These are phyloP conservation scores for Picea sitchensis DNA, from an alignment of 75 land plant genomes.

Conservation along the genomic window DNA sequence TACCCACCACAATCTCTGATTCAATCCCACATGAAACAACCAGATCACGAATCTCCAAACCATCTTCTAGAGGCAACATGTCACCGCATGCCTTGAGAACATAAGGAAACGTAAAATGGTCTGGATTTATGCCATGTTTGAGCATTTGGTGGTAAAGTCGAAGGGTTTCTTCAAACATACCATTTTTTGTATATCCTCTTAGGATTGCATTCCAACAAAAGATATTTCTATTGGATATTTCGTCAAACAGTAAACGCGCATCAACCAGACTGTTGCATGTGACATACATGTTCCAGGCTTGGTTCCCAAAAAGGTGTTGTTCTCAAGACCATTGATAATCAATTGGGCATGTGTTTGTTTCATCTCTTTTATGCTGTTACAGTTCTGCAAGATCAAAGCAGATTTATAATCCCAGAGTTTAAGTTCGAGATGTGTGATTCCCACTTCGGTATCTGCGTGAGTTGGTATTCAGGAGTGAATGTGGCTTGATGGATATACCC, in stretches of 20 bases:
- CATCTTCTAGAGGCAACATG: conserved; percentile 33
- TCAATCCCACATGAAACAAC: too few relatives aligned
- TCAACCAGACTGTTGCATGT: conserved; percentile 19
- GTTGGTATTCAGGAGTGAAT: too few relatives aligned
- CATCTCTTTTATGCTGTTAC: conserved; percentile 19
- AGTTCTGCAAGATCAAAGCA: conserved; percentile 47
- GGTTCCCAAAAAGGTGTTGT: conserved; percentile 27
- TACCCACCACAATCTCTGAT: too few relatives aligned
- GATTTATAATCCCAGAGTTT: neutral
- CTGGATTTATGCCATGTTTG: conserved; percentile 54
- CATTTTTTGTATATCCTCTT: conserved; percentile 50
- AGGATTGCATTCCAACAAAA: conserved; percentile 67
- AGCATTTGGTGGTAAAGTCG: conserved; percentile 60
- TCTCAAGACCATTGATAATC: conserved; percentile 30
- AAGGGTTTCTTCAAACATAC: conserved; percentile 49
- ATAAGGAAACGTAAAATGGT: conserved; percentile 48
- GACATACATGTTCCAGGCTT: conserved; percentile 49
- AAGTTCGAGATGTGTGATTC: too few relatives aligned
- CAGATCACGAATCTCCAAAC: conserved; percentile 37
- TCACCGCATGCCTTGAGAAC: conserved; percentile 62
- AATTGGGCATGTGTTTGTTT: conserved; percentile 48
- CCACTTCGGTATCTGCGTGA: too few relatives aligned
- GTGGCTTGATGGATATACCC: too few relatives aligned
- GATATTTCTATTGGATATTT: conserved; percentile 27
- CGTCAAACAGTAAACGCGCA: conserved; percentile 62